Percentiles rank a stretch among this genome's conserved stretches.
Conservation (phyloP, 129 eudicot species). For the Flaveria sonorensis region DNA sequence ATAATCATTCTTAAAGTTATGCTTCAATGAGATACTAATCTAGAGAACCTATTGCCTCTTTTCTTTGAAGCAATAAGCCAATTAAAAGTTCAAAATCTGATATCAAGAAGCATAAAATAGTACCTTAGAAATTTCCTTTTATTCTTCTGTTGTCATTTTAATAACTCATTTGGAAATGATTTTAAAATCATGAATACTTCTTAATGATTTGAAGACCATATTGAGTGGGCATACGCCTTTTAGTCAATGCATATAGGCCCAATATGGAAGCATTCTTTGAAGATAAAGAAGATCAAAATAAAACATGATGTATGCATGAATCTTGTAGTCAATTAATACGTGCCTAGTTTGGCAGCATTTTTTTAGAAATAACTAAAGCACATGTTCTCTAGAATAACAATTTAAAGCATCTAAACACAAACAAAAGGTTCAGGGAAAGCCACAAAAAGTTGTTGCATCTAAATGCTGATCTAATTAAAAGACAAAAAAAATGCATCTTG, state of each 20-base stretch:
- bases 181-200: not conserved
- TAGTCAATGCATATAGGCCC: not conserved
- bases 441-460: conserved; percentile 21
- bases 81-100: not conserved
- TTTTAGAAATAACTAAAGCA: too few species aligned
- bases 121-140: not conserved
- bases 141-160: not conserved
- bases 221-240: not conserved
- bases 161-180: not conserved
- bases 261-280: not conserved
- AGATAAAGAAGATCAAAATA: conserved; percentile 16
- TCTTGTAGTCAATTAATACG: not conserved
- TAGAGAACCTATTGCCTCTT: not conserved
- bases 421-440: conserved; percentile 23
- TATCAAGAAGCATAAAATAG: not conserved
- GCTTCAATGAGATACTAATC: conserved; percentile 7
- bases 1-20: not conserved
- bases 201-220: not conserved
- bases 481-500: not conserved
- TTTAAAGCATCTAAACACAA: conserved; percentile 11
- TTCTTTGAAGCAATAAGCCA: too few species aligned
- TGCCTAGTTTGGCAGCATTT: conserved; percentile 2
- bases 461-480: not conserved
- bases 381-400: not conserved
- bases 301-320: not conserved